Evolutionary conservation across 2,329 filamentous ascomycete species (phyloP).

Genomic region (Aspergillus tamarii): DNA sequence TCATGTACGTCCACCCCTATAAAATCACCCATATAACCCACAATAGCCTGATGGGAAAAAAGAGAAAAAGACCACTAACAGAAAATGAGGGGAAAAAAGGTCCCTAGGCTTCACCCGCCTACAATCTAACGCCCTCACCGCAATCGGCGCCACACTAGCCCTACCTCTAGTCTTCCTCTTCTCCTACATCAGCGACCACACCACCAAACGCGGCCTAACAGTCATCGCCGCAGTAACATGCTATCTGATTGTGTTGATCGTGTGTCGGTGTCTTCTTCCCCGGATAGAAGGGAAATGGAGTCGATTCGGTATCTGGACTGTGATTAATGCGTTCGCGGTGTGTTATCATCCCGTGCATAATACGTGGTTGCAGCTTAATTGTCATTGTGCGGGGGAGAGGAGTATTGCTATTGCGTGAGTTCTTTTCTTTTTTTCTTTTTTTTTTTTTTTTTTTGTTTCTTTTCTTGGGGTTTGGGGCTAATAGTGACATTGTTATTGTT

Average conservation of each 20-base stretch:
- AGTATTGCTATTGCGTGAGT: slow-evolving; percentile 55
- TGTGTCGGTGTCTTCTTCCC: slow-evolving; percentile 46
- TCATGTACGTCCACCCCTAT: slow-evolving; percentile 24
- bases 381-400: slow-evolving; percentile 49
- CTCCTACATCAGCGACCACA: slow-evolving; percentile 53
- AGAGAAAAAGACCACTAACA: too few species aligned
- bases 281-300: slow-evolving; percentile 51
- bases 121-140: slow-evolving; percentile 52
- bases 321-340: slow-evolving; percentile 55
- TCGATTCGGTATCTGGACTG: slow-evolving; percentile 56
- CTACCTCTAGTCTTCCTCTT: slow-evolving; percentile 54
- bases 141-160: slow-evolving; percentile 36
- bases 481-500: slow-evolving; percentile 15
- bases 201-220: slow-evolving; percentile 47
- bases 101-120: slow-evolving; percentile 51
- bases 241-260: slow-evolving; percentile 51
- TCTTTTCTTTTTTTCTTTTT: too few species aligned
- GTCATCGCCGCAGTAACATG: slow-evolving; percentile 51
- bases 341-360: slow-evolving; percentile 60
- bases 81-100: not conserved
- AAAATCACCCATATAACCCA: too few species aligned
- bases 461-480: not conserved
- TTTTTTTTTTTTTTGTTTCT: not conserved
- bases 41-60: not conserved
- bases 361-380: slow-evolving; percentile 58